A percentile compares a stretch with the other conserved stretches of the same genome.
Conservation (phyloP, 352 stramenopile genomes). For the Aphanomyces euteiches region DNA sequence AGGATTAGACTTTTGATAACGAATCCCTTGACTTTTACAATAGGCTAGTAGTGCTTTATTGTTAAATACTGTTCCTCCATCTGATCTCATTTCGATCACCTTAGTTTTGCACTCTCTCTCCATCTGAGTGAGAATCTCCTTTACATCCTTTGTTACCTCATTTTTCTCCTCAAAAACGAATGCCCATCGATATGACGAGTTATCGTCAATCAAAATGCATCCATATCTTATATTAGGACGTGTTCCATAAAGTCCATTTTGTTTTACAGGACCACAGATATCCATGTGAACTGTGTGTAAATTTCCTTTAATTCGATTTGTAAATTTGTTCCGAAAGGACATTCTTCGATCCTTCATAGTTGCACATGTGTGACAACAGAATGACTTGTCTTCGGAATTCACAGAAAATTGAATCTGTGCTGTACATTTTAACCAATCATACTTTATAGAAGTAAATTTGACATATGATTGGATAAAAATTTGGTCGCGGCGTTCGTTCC, state of each 20-base stretch:
- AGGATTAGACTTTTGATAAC: not conserved
- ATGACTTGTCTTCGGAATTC: no score
- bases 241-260: conserved; percentile 7
- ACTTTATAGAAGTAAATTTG: no score
- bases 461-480: no score
- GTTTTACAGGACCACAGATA: not conserved
- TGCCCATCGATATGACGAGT: conserved; percentile 2
- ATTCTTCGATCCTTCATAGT: conserved; percentile 10
- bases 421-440: no score
- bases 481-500: no score
- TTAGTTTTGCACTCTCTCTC: not conserved
- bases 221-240: not conserved
- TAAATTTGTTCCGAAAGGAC: not conserved
- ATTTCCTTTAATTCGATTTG: not conserved
- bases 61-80: not conserved
- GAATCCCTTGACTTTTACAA: conserved; percentile 1
- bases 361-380: conserved; percentile 6
- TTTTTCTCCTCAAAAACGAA: conserved; percentile 1
- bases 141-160: not conserved
- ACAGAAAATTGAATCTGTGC: no score
- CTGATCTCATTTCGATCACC: not conserved
- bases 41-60: not conserved
- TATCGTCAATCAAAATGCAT: conserved; percentile 10
- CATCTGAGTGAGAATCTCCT: not conserved
- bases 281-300: conserved; percentile 1